These are phyloP conservation scores for Phialocephala sp. DNA, from an alignment of 2,329 filamentous ascomycete genomes.

Conservation along the genomic window DNA sequence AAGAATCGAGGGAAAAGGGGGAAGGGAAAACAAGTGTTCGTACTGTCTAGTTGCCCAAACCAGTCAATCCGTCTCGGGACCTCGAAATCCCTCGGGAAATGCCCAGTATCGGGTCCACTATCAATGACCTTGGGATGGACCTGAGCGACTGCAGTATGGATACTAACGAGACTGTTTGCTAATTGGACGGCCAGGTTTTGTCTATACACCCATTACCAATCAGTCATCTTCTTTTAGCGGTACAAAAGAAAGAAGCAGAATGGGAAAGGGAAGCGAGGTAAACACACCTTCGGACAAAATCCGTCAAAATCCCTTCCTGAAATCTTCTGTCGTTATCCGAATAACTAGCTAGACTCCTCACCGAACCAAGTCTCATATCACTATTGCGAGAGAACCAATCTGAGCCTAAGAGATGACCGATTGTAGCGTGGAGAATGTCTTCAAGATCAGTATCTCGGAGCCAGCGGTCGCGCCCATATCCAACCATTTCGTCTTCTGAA, in stretches of 20 bases:
- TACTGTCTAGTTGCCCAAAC: constrained; percentile 32
- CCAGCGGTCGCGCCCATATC: neutral
- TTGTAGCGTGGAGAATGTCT: constrained; percentile 14
- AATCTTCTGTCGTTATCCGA: constrained; percentile 6
- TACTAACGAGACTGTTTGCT: constrained; percentile 28
- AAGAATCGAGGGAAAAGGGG: neutral
- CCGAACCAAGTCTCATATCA: neutral
- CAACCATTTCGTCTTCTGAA: neutral
- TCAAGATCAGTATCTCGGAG: neutral
- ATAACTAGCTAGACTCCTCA: constrained; percentile 7
- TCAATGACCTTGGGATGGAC: constrained; percentile 34
- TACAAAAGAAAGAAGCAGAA: too few relatives aligned
- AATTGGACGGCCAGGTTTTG: constrained; percentile 34
- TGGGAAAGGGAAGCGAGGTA: neutral
- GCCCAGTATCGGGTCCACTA: constrained; percentile 21
- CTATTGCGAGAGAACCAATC: constrained; percentile 20
- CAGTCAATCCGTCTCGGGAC: constrained; percentile 28
- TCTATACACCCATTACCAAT: constrained; percentile 17
- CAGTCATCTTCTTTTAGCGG: neutral
- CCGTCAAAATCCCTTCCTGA: constrained; percentile 16
- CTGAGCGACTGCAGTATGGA: constrained; percentile 27
- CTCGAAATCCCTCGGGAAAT: constrained; percentile 32
- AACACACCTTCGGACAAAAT: constrained; percentile 25
- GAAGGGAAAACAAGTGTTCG: constrained; percentile 16
- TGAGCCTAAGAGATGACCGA: constrained; percentile 11